These are phyloP conservation scores for Tulasnella sp. DNA, from an alignment of 768 basidiomycete genomes.

Conservation along the genomic window DNA sequence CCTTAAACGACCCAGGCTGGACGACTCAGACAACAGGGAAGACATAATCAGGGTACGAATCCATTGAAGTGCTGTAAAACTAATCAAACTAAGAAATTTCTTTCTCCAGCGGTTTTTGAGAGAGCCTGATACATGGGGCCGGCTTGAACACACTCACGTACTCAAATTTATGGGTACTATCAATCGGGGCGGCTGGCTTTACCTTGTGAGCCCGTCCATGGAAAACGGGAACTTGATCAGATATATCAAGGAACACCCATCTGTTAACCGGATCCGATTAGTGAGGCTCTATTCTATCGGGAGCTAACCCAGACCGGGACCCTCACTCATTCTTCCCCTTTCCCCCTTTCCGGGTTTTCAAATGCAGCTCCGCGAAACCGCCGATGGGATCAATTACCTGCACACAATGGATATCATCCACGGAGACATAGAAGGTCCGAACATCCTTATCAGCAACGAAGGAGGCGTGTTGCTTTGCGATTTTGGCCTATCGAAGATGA, in stretches of 20 bases:
- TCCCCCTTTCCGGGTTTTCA: neutral
- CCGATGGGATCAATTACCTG: neutral
- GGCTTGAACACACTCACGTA: neutral
- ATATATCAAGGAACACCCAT: neutral
- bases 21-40: neutral
- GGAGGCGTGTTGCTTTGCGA: neutral
- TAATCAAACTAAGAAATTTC: neutral
- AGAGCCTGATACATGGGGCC: neutral
- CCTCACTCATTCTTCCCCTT: neutral
- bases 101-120: neutral
- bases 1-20: neutral
- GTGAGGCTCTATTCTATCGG: neutral
- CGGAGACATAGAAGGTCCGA: neutral
- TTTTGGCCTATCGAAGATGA: neutral
- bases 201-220: neutral
- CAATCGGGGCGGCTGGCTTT: neutral
- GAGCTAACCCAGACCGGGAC: neutral
- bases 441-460: neutral
- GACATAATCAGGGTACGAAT: neutral
- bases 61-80: neutral
- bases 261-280: neutral
- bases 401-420: neutral
- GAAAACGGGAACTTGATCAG: neutral
- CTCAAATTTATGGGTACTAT: neutral
- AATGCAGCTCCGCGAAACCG: neutral